Evolutionary conservation across 371 early-diverging fungal species (phyloP), one percentile per base, ranked within the genome.

Genomic region (Mucor piriformis): DNA sequence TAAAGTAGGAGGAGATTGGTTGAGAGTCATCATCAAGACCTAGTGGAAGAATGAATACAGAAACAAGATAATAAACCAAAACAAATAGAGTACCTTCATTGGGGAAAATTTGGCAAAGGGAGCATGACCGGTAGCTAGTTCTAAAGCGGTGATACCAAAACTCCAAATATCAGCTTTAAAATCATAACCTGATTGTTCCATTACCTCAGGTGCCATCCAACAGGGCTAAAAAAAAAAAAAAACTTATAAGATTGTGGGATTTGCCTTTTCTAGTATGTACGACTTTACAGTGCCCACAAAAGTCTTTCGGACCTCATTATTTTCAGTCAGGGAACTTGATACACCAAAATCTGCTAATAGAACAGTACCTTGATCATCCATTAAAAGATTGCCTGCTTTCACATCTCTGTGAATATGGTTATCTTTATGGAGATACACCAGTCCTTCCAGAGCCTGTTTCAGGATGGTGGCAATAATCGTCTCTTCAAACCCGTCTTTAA

Each of bases 91-190:
- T 29, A 49, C 91, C 78, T 93, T 93, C 59, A 94, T 76, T 1
- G 94, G 94, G 5, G 94, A 91, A 60, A 81, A 91, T 68, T 92
- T 92, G 8, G 94, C 91, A 68, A 91, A 93, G 10, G 95, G 95
- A 16, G 95, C 95, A 59, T 90, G 89, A 21, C 95, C 95, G 15
- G 85, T 88, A 5, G 94, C 93, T 27, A 95, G 73, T 68, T 95
- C 95, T 47, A 94, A 68, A 0, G 92, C 84, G 3, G 94, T 93
- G 47, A 95, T 93, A 44, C 95, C 95, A 73, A 95, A 91, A 53
- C 89, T 88, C 92, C 94, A 95, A 56, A 93, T 92, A 64, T 95
- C 95, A 1, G 94, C 95, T 70, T 92, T 91, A 64, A 82, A 88
- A 68, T 92, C 87, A 72, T 95, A 94, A 11, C 88, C 90, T 6